Percentiles rank a stretch among this genome's conserved stretches.
phyloP scores from a whole-genome alignment of 306 rosid species.

The Dryas alaskensis region DNA sequence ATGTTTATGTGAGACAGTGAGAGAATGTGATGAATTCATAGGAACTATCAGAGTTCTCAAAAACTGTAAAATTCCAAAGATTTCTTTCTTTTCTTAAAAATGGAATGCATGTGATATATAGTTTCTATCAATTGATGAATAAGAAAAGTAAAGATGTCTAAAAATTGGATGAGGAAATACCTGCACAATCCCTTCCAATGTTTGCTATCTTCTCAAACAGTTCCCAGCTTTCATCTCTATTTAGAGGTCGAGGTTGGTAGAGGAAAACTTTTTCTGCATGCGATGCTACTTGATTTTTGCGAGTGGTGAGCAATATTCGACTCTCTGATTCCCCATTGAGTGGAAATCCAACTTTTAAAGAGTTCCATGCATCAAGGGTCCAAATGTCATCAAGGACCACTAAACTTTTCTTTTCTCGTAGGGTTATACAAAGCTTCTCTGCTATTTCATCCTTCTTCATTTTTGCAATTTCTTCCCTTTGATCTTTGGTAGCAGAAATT shows the following conservation, averaged over 20 bases:
- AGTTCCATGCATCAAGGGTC: neutral
- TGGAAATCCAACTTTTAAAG: neutral
- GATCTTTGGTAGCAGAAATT: slow-evolving; percentile 22
- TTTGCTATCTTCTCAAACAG: slow-evolving; percentile 11
- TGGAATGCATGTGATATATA: too few relatives aligned
- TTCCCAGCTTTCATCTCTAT: slow-evolving; percentile 10
- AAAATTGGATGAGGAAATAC: neutral
- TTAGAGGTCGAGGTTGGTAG: neutral
- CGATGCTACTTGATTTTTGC: slow-evolving; percentile 16
- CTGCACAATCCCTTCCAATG: slow-evolving; percentile 13
- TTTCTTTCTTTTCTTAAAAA: too few relatives aligned
- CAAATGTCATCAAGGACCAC: neutral
- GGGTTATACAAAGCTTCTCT: neutral
- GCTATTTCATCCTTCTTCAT: slow-evolving; percentile 7
- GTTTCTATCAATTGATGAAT: too few relatives aligned
- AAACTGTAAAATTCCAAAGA: too few relatives aligned
- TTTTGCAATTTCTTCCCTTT: neutral
- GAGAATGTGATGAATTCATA: too few relatives aligned
- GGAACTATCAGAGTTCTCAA: too few relatives aligned
- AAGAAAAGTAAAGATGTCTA: neutral
- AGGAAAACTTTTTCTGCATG: slow-evolving; percentile 11
- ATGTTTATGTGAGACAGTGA: too few relatives aligned
- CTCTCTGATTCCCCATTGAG: neutral
- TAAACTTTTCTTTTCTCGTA: neutral
- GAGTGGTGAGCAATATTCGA: slow-evolving; percentile 23